These are phyloP conservation scores for Hymenoscyphus fraxineus DNA, from an alignment of 2,329 filamentous ascomycete genomes.

Conservation along the genomic window DNA sequence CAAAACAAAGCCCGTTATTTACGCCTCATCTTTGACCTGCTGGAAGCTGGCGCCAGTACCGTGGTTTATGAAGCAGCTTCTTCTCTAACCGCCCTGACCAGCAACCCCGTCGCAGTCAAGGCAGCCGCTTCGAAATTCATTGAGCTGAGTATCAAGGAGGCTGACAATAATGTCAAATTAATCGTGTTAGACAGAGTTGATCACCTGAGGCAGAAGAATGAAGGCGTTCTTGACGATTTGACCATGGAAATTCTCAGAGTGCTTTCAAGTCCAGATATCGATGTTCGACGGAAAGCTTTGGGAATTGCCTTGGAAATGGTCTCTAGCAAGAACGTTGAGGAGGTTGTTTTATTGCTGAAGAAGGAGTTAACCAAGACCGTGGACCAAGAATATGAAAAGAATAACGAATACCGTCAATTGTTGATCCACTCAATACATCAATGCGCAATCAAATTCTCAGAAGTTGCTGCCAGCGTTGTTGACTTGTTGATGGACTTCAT, in stretches of 20 bases:
- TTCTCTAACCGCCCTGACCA: constrained; percentile 87
- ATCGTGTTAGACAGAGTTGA: constrained; percentile 95
- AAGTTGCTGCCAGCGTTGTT: constrained; percentile 94
- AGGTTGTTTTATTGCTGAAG: constrained; percentile 92
- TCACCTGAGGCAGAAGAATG: constrained; percentile 79
- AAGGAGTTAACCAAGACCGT: constrained; percentile 97
- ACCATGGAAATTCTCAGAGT: constrained; percentile 97
- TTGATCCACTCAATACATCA: constrained; percentile 97
- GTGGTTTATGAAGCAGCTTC: constrained; percentile 98
- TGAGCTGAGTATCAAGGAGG: constrained; percentile 93
- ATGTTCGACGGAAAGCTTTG: constrained; percentile 89
- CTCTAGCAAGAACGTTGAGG: constrained; percentile 96
- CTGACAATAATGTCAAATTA: constrained; percentile 98
- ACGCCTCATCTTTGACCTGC: constrained; percentile 89
- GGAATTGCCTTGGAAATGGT: constrained; percentile 94
- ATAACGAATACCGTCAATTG: constrained; percentile 88
- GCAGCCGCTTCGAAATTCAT: constrained; percentile 95
- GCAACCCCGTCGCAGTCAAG: constrained; percentile 95
- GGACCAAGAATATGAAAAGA: constrained; percentile 98
- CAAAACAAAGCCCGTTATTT: constrained; percentile 96
- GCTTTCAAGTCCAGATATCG: constrained; percentile 90
- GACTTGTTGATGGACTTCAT: constrained; percentile 99
- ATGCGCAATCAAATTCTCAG: constrained; percentile 98
- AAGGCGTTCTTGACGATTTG: constrained; percentile 86
- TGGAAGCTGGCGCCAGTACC: constrained; percentile 89